Conservation (phyloP, 2,329 filamentous ascomycete genomes). For the Biscogniauxia mediterranea region DNA sequence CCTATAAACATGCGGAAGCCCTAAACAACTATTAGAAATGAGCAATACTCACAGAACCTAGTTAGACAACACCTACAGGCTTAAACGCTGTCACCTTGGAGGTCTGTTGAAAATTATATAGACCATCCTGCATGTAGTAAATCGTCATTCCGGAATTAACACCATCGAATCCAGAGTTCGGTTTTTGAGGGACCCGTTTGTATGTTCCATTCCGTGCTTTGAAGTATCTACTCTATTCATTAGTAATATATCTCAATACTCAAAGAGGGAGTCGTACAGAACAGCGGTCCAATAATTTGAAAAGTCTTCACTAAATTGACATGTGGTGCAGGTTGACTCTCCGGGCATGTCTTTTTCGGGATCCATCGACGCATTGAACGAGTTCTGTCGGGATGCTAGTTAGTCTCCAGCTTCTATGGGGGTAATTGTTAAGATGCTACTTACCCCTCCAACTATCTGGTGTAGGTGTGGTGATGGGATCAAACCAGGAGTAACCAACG, state of each 20-base stretch:
- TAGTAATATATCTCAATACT: background rate
- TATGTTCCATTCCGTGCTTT: constrained; percentile 40
- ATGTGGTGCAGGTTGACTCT: constrained; percentile 39
- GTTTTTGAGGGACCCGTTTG: constrained; percentile 37
- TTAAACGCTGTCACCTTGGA: constrained; percentile 44
- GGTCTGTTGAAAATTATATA: constrained; percentile 36
- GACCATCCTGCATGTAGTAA: constrained; percentile 45
- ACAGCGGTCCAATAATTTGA: constrained; percentile 33
- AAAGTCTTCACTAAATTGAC: constrained; percentile 26
- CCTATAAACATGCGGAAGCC: constrained; percentile 50
- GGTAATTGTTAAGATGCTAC: constrained; percentile 3
- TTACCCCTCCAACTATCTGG: constrained; percentile 54
- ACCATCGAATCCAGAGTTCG: background rate
- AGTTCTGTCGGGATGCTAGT: constrained; percentile 31
- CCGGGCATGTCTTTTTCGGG: constrained; percentile 31
- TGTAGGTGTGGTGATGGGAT: constrained; percentile 57
- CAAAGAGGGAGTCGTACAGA: constrained; percentile 30
- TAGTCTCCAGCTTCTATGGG: constrained; percentile 2
- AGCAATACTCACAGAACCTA: background rate
- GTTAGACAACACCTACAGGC: constrained; percentile 19
- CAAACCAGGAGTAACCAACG: constrained; percentile 42
- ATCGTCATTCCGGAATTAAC: constrained; percentile 26
- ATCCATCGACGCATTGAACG: constrained; percentile 46
- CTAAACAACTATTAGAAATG: background rate
- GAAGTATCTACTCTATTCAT: constrained; percentile 29